Percentiles rank a stretch among this genome's conserved stretches.
These are phyloP conservation scores for Penicillium pulvis DNA, from an alignment of 495 filamentous ascomycete species.

Conservation along the genomic window DNA sequence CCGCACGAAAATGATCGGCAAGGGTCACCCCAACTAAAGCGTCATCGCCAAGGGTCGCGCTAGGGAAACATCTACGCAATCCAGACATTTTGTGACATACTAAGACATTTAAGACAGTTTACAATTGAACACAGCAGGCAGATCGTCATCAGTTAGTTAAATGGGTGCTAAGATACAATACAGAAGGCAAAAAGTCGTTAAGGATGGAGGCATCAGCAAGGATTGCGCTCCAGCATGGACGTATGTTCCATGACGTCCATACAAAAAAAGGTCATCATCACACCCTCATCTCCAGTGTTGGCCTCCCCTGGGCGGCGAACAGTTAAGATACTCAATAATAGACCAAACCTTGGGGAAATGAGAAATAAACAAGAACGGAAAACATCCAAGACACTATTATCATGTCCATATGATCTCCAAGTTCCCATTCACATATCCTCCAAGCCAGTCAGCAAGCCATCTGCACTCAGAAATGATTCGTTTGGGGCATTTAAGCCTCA, in stretches of 20 bases:
- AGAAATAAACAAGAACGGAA: not conserved
- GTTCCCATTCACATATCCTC: slow-evolving; percentile 5
- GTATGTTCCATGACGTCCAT: slow-evolving; percentile 27
- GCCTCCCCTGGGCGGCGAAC: slow-evolving; percentile 9
- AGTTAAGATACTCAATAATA: slow-evolving; percentile 21
- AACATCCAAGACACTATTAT: slow-evolving; percentile 14
- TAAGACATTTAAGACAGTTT: not conserved
- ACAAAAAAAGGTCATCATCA: slow-evolving; percentile 31
- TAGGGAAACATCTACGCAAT: not conserved
- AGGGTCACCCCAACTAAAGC: slow-evolving; percentile 22
- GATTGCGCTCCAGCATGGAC: slow-evolving; percentile 28
- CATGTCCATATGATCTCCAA: slow-evolving; percentile 19
- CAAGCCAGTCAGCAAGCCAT: slow-evolving; percentile 26
- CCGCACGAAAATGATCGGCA: slow-evolving; percentile 24
- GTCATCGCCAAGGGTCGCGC: slow-evolving; percentile 20
- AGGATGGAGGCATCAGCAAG: slow-evolving; percentile 30
- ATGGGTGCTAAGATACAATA: slow-evolving; percentile 53
- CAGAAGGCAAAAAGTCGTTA: slow-evolving; percentile 48
- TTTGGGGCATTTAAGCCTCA: slow-evolving; percentile 34
- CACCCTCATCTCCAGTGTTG: slow-evolving; percentile 22
- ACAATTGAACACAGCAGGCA: slow-evolving; percentile 8
- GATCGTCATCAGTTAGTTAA: slow-evolving; percentile 43
- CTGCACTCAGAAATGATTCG: slow-evolving; percentile 23
- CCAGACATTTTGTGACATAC: no score
- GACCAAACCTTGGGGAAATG: not conserved